These are phyloP conservation scores for Paradendryphiella salina DNA, from an alignment of 2,329 filamentous ascomycete genomes.

Conservation along the genomic window DNA sequence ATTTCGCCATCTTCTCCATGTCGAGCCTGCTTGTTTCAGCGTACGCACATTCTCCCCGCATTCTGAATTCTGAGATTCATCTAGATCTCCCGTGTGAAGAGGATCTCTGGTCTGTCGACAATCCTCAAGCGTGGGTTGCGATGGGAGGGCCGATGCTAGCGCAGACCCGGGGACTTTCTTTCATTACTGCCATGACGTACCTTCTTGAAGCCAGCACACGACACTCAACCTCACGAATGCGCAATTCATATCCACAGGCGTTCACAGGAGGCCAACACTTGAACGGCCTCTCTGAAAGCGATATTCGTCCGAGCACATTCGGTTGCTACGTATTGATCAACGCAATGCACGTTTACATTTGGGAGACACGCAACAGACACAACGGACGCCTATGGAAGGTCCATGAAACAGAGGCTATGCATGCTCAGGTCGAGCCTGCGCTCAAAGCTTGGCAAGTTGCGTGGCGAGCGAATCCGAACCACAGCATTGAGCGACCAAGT, in stretches of 20 bases:
- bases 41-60: constrained; percentile 87
- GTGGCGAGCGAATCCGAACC: constrained; percentile 83
- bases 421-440: constrained; percentile 90
- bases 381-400: constrained; percentile 87
- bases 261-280: constrained; percentile 54
- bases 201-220: constrained; percentile 77
- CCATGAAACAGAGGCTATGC: constrained; percentile 94
- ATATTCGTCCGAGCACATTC: constrained; percentile 83
- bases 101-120: constrained; percentile 83
- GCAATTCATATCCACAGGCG: constrained; percentile 48
- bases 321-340: constrained; percentile 91
- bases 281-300: constrained; percentile 60
- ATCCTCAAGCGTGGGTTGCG: constrained; percentile 76
- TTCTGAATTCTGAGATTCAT: constrained; percentile 92
- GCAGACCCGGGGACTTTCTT: constrained; percentile 72
- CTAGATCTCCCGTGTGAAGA: constrained; percentile 92
- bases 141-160: constrained; percentile 72
- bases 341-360: constrained; percentile 95
- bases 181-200: constrained; percentile 78
- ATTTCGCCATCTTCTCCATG: constrained; percentile 87
- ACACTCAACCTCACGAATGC: constrained; percentile 49
- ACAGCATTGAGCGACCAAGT: constrained; percentile 82
- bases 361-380: constrained; percentile 92
- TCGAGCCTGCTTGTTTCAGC: constrained; percentile 89
- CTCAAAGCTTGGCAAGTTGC: constrained; percentile 92